Evolutionary conservation across 139 green algal genomes (phyloP), one percentile per base, ranked within the genome.

Genomic region (Spirogloea muscicola): DNA sequence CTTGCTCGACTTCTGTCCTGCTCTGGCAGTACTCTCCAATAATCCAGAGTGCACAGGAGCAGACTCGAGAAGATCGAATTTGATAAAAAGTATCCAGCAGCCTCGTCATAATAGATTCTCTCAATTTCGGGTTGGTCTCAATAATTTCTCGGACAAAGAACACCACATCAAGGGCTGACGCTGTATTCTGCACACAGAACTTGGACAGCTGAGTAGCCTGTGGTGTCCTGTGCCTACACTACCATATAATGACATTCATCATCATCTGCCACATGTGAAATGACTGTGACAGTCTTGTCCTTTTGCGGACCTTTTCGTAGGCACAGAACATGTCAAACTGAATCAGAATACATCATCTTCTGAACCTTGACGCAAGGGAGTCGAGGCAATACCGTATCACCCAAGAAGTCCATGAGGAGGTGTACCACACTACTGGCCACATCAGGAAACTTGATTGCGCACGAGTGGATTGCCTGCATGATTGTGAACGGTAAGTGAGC

Each of bases 391-490:
- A 77, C 69, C 69, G 63, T 41, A 68, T 96, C 91, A 4, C 89
- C 90, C 62, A 99, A 81, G 86, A 98, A 99, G 80, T 98, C 94
- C 92, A 97, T 97, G 9, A 99, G 86, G 58, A 98, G 79, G 83
- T 96, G 89, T 62, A 99, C 88, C 43, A 98, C 94, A 33, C 65
- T 89, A 63, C 68, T 77, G 0, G 94, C 92, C 4, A 98, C 91
- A 59, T 96, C 92, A 0, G 93, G 94, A 85, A 97, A 98, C 74
- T 93, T 92, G 58, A 96, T 84, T 1, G 94, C 94, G 80, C 91
- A 97, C 40, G 46, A 77, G 86, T 99, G 94, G 72, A 98, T 95
- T 25, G 92, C 91, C 74, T 91, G n/a, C n/a, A n/a, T n/a, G n/a
- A n/a, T n/a, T n/a, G n/a, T n/a, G n/a, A n/a, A n/a, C n/a, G n/a